Evolutionary conservation across 179 eudicot species (phyloP).

Genomic region (Actinidia arguta): DNA sequence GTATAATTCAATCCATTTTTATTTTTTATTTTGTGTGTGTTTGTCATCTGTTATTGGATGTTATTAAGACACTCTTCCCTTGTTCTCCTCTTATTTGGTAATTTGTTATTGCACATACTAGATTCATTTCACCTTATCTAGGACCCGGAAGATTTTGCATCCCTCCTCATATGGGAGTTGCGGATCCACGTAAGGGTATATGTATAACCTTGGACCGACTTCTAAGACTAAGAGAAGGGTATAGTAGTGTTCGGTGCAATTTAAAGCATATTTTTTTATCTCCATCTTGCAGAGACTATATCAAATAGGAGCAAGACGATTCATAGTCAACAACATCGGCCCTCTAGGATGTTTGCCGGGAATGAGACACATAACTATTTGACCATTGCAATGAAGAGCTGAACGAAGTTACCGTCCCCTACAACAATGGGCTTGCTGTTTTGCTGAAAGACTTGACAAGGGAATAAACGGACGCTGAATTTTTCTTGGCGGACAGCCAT

Average conservation of each 20-base stretch:
- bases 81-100: too few relatives aligned
- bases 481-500: not conserved
- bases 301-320: conserved; percentile 10
- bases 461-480: not conserved
- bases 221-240: not conserved
- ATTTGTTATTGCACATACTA: too few relatives aligned
- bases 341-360: conserved; percentile 10
- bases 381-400: not conserved
- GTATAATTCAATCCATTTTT: too few relatives aligned
- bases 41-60: too few relatives aligned
- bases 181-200: not conserved
- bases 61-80: too few relatives aligned
- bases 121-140: not conserved
- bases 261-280: not conserved
- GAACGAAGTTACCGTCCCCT: not conserved
- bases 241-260: not conserved
- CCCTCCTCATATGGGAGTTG: not conserved
- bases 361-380: not conserved
- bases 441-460: not conserved
- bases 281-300: not conserved
- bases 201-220: not conserved
- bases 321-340: conserved; percentile 8
- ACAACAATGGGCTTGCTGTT: conserved; percentile 4
- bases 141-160: conserved; percentile 3
- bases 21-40: too few relatives aligned